Percentiles rank a stretch among this genome's conserved stretches.
Evolutionary conservation across 176 grass and related monocot genomes (phyloP).

Genomic region (Avena insularis): DNA sequence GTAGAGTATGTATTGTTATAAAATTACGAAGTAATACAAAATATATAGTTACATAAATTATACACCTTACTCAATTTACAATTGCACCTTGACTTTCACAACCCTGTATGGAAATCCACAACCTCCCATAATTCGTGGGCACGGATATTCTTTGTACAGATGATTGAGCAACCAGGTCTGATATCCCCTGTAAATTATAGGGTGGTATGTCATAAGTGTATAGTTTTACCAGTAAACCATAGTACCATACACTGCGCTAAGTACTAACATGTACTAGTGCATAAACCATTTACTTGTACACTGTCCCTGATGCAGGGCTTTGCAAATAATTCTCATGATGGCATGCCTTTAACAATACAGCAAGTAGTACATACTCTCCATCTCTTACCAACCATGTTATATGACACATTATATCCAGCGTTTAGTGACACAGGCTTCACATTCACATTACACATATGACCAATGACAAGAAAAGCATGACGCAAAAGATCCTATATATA

Average conservation of each 20-base stretch:
- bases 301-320: background rate
- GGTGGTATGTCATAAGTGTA: background rate
- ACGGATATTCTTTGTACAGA: background rate
- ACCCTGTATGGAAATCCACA: background rate
- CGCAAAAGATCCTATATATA: background rate
- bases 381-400: background rate
- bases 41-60: background rate
- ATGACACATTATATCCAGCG: background rate
- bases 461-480: background rate
- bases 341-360: background rate
- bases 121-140: background rate
- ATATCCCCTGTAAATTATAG: background rate
- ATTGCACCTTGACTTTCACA: background rate
- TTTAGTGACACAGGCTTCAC: background rate
- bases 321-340: background rate
- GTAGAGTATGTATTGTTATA: background rate
- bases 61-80: background rate
- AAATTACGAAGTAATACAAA: background rate
- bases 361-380: background rate
- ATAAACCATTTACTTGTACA: background rate
- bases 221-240: background rate
- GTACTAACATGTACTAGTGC: background rate
- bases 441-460: background rate
- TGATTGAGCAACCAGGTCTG: background rate
- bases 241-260: background rate